A percentile compares a stretch with the other conserved stretches of the same genome.
Evolutionary conservation across 805 yeast genomes (phyloP).

Genomic region (Barnettozyma populi): DNA sequence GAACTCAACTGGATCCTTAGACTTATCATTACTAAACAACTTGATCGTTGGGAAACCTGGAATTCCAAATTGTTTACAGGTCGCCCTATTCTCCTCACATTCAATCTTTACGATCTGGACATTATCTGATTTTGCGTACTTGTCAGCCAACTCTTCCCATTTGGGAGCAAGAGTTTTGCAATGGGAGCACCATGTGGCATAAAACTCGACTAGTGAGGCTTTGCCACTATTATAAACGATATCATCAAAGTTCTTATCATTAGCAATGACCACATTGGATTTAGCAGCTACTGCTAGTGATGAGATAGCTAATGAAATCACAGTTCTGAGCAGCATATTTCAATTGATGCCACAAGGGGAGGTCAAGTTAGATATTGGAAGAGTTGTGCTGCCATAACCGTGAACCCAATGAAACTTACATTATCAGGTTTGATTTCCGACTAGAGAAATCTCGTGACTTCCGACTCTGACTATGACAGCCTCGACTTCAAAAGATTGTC

Average conservation of each 20-base stretch:
- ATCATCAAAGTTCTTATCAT: slow-evolving; percentile 47
- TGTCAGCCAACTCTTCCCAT: slow-evolving; percentile 76
- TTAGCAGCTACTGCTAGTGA: slow-evolving; percentile 1
- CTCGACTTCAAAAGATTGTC: too few relatives aligned
- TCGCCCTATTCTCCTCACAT: slow-evolving; percentile 84
- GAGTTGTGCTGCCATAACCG: too few relatives aligned
- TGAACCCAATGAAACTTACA: too few relatives aligned
- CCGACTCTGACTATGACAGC: background rate
- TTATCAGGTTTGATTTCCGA: background rate
- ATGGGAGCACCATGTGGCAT: slow-evolving; percentile 97
- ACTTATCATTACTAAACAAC: slow-evolving; percentile 68
- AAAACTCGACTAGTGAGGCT: slow-evolving; percentile 79
- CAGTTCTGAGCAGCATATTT: slow-evolving; percentile 4
- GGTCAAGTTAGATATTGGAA: too few relatives aligned
- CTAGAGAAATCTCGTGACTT: too few relatives aligned
- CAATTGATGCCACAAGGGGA: too few relatives aligned
- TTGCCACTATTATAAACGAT: slow-evolving; percentile 56
- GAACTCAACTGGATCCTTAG: slow-evolving; percentile 57
- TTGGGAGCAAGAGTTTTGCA: slow-evolving; percentile 86
- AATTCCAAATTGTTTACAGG: slow-evolving; percentile 57
- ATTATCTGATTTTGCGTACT: slow-evolving; percentile 47
- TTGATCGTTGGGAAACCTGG: slow-evolving; percentile 90
- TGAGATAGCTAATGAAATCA: slow-evolving; percentile 1
- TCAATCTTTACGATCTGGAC: slow-evolving; percentile 83
- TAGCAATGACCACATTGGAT: slow-evolving; percentile 33